These are phyloP conservation scores for Salicornia ramosissima DNA, from an alignment of 148 eudicot species.

Conservation along the genomic window DNA sequence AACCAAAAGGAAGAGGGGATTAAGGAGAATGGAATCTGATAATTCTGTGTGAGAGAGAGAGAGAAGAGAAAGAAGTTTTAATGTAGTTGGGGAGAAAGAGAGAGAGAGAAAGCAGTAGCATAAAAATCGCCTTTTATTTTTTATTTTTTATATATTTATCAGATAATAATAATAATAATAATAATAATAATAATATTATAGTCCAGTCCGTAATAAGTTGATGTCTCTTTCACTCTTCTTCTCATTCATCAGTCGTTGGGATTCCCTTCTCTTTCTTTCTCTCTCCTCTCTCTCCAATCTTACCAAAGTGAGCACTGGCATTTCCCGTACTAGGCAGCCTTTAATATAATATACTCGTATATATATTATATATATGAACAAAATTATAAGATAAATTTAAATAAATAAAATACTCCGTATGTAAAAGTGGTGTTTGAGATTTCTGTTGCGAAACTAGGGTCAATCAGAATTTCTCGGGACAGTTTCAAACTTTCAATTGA, in stretches of 20 bases:
- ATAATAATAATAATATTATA: neutral
- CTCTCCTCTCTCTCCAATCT: neutral
- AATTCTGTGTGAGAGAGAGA: constrained; percentile 9
- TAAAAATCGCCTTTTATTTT: neutral
- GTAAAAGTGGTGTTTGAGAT: constrained; percentile 6
- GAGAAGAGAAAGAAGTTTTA: neutral
- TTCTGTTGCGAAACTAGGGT: constrained; percentile 23
- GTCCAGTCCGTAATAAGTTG: no score
- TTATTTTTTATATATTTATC: neutral
- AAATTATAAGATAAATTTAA: no score
- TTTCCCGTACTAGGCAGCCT: no score
- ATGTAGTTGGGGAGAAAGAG: neutral
- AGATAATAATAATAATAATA: neutral
- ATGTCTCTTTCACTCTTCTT: constrained; percentile 23
- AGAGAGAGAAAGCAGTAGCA: neutral
- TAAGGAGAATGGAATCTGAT: constrained; percentile 17
- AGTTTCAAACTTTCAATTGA: no score
- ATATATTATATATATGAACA: no score
- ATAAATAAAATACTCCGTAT: no score
- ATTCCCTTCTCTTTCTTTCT: constrained; percentile 19
- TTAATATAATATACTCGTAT: no score
- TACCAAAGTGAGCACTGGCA: neutral
- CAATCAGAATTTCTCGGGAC: constrained; percentile 28
- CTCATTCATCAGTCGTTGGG: constrained; percentile 31
- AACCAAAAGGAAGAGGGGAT: neutral